Percentiles rank a stretch among this genome's conserved stretches.
phyloP scores from a whole-genome alignment of 345 rosid genomes.

The Camelina sativa region DNA sequence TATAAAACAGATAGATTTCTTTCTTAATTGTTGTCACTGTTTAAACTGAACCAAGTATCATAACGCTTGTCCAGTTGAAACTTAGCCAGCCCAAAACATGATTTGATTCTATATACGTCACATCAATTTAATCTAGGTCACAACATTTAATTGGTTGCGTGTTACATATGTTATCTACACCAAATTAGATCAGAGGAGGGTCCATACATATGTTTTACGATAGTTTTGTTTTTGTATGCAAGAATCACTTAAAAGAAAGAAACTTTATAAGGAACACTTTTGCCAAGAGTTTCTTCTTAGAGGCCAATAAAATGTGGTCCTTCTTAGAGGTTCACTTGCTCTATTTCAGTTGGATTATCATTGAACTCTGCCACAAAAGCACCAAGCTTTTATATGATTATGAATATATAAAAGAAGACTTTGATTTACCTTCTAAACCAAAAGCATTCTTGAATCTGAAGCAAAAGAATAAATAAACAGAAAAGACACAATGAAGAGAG shows the following conservation, averaged over 20 bases:
- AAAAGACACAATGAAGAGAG: background rate
- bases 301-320: background rate
- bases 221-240: background rate
- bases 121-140: background rate
- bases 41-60: background rate
- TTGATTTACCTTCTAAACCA: conserved; percentile 36
- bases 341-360: conserved; percentile 11
- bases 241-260: background rate
- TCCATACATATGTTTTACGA: background rate
- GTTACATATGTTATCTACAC: background rate
- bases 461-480: conserved; percentile 3
- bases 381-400: conserved; percentile 16
- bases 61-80: background rate
- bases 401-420: background rate
- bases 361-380: conserved; percentile 29
- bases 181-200: background rate
- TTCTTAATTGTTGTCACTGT: conserved; percentile 13
- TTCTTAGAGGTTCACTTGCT: background rate
- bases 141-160: conserved; percentile 5
- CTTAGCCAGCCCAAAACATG: background rate
- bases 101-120: conserved; percentile 12
- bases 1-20: conserved; percentile 26
- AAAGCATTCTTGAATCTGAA: conserved; percentile 33
- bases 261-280: background rate
- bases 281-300: conserved; percentile 2